Conservation (phyloP, 768 basidiomycete genomes). For the Dendrothele bispora region DNA sequence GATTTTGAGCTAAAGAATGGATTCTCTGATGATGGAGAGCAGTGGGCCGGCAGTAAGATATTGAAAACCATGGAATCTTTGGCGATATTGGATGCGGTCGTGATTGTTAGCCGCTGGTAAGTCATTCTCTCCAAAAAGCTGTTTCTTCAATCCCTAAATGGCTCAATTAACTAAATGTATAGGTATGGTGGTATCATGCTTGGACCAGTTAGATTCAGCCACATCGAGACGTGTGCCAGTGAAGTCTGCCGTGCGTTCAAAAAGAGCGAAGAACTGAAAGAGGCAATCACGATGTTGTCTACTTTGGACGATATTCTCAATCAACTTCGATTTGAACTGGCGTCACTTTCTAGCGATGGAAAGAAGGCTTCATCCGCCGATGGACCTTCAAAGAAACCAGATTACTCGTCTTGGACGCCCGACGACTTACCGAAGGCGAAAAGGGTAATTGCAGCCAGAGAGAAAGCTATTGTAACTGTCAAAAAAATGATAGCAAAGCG, state of each 20-base stretch:
- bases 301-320: constrained; percentile 63
- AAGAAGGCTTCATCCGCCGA: background rate
- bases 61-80: constrained; percentile 68
- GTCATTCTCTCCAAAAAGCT: constrained; percentile 7
- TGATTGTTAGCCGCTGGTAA: constrained; percentile 79
- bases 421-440: constrained; percentile 62
- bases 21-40: constrained; percentile 77
- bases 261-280: constrained; percentile 65
- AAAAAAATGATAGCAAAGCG: constrained; percentile 52
- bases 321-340: constrained; percentile 52
- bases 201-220: constrained; percentile 72
- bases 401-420: constrained; percentile 45
- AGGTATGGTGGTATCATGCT: constrained; percentile 85
- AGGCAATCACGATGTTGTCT: constrained; percentile 52
- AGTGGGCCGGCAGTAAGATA: constrained; percentile 63
- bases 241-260: constrained; percentile 76
- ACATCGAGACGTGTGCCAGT: constrained; percentile 72
- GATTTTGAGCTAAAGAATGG: constrained; percentile 72
- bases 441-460: constrained; percentile 67
- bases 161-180: background rate
- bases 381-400: constrained; percentile 25
- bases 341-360: constrained; percentile 15
- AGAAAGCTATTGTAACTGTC: constrained; percentile 65
- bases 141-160: background rate
- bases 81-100: constrained; percentile 73